Percentiles rank a stretch among this genome's conserved stretches.
These are phyloP conservation scores for Cutaneotrichosporon spelunceum DNA, from an alignment of 1,284 basidiomycete genomes.

Conservation along the genomic window DNA sequence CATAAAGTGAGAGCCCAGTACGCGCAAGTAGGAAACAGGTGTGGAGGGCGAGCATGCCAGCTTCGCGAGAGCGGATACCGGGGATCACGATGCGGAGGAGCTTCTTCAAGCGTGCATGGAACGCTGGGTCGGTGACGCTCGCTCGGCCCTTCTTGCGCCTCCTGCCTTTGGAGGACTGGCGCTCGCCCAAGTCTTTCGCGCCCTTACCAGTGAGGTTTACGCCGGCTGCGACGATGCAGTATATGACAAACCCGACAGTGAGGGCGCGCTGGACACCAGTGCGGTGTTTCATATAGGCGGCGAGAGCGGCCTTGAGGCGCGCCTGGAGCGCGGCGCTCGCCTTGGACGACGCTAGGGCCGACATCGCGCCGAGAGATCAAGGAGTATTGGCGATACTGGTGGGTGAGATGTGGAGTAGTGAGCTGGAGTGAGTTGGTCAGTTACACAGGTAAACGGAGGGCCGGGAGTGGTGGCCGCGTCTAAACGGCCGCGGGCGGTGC, in stretches of 20 bases:
- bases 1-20: conserved; percentile 90
- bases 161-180: conserved; percentile 19
- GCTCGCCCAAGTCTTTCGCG: conserved; percentile 8
- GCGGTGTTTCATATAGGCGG: conserved; percentile 61
- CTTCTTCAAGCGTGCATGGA: conserved; percentile 73
- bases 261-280: conserved; percentile 67
- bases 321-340: conserved; percentile 1
- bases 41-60: conserved; percentile 79
- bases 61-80: conserved; percentile 76
- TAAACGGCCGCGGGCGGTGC: neutral
- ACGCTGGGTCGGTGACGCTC: conserved; percentile 74
- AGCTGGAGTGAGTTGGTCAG: neutral
- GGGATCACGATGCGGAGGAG: conserved; percentile 90
- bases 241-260: conserved; percentile 52
- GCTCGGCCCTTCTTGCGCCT: conserved; percentile 20
- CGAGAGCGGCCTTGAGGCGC: conserved; percentile 22
- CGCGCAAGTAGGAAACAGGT: conserved; percentile 81
- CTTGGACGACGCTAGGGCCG: neutral
- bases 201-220: conserved; percentile 34
- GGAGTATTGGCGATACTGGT: neutral
- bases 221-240: conserved; percentile 41
- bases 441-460: neutral
- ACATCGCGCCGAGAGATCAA: neutral
- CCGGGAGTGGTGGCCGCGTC: neutral
- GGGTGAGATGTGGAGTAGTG: conserved; percentile 2